Conservation (phyloP, 2,329 filamentous ascomycete species). For the Knufia petricola region DNA sequence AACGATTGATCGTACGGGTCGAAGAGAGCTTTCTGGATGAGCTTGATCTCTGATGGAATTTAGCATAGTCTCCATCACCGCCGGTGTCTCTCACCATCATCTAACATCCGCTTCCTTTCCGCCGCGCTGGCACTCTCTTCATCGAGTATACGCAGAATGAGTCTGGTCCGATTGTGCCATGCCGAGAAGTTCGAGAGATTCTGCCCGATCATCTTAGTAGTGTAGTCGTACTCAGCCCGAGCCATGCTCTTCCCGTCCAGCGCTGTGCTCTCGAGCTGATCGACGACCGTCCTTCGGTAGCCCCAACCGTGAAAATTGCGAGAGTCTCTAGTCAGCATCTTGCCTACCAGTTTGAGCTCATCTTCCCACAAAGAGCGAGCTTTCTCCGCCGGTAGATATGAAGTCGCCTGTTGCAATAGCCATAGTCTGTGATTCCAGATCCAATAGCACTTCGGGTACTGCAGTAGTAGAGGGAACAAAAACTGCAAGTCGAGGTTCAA, state of each 20-base stretch:
- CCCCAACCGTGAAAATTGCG: conserved; percentile 97
- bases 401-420: conserved; percentile 64
- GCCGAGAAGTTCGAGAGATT: conserved; percentile 94
- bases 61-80: neutral
- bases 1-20: conserved; percentile 91
- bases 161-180: conserved; percentile 81
- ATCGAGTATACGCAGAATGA: conserved; percentile 66
- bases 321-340: conserved; percentile 78
- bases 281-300: conserved; percentile 71
- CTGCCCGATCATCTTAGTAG: conserved; percentile 72
- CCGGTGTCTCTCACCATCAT: conserved; percentile 47
- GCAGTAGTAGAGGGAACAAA: conserved; percentile 70
- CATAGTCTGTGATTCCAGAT: conserved; percentile 95
- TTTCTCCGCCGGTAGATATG: conserved; percentile 46
- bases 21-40: conserved; percentile 69
- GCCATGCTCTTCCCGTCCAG: conserved; percentile 54
- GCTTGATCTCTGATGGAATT: conserved; percentile 52
- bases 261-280: conserved; percentile 55
- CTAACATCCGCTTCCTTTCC: conserved; percentile 59
- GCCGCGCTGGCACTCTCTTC: conserved; percentile 57
- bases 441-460: conserved; percentile 97
- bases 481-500: conserved; percentile 70
- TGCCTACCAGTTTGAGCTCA: conserved; percentile 71
- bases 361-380: conserved; percentile 68
- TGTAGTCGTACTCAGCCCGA: conserved; percentile 79